Evolutionary conservation across 768 basidiomycete species (phyloP), one percentile per base, ranked within the genome.

Genomic region (Rhodotorula taiwanensis): DNA sequence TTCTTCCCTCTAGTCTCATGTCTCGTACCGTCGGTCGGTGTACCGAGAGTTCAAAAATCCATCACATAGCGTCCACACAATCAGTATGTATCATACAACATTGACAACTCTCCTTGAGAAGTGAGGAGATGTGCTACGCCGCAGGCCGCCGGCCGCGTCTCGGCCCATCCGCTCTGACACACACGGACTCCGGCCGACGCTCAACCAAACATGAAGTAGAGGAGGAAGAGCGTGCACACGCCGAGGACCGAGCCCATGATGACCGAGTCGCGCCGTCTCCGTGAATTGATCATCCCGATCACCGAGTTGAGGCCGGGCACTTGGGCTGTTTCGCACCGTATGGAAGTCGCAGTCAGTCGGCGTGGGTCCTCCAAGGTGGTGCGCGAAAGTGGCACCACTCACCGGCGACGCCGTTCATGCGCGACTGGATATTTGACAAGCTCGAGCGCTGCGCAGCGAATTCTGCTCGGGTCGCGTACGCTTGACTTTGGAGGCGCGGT

Each of bases 271-370:
- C 92, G 79, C 63, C 93, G 80, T 71, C 94, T 82, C 49, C 94
- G 82, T 20, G 89, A 85, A 75, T 88, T 88, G 75, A 99, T 97
- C 89, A 98, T 92, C 3, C 81, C 81, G 41, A 98, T 79, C 47
- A 98, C 76, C 63, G 86, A 88, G 77, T 90, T 92, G 70, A 99
- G 85, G 4, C 94, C 93, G n/a, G 95, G 95, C 76, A 98, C 86
- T 60, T 69, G 67, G 2, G 70, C 72, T 62, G 44, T n/a, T n/a
- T n/a, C n/a, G n/a, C n/a, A n/a, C n/a, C n/a, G n/a, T n/a, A n/a
- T n/a, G n/a, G 27, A 31, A 20, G 23, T 11, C 41, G 41, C 11
- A 20, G 36, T n/a, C n/a, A n/a, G n/a, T n/a, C n/a, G n/a, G n/a
- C n/a, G n/a, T n/a, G n/a, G n/a, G n/a, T n/a, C n/a, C n/a, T n/a